A percentile compares a stretch with the other conserved stretches of the same genome.
These are phyloP conservation scores for Rhizodiscina lignyota DNA, from an alignment of 495 filamentous ascomycete genomes.

Conservation along the genomic window DNA sequence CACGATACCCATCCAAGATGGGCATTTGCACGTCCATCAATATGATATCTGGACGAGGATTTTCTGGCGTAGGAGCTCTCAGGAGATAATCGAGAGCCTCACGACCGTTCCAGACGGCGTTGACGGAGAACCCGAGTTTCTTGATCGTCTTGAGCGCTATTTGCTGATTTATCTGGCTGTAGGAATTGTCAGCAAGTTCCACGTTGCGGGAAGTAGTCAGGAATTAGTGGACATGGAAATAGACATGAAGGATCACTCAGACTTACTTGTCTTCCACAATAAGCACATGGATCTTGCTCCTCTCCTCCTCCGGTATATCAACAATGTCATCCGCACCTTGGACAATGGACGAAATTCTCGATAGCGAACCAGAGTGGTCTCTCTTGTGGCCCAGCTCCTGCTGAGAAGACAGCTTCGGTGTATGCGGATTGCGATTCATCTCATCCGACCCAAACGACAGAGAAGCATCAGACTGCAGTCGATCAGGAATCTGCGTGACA, in stretches of 20 bases:
- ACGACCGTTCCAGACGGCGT: conserved; percentile 56
- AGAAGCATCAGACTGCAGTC: conserved; percentile 44
- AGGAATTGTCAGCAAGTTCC: too few species aligned
- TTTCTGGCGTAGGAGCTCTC: conserved; percentile 14
- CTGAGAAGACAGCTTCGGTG: neutral
- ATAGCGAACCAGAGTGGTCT: too few species aligned
- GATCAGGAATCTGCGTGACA: conserved; percentile 36
- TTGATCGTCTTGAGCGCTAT: conserved; percentile 58
- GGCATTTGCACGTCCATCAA: conserved; percentile 85
- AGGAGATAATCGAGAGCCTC: conserved; percentile 56
- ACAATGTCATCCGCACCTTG: too few species aligned
- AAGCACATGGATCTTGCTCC: conserved; percentile 42
- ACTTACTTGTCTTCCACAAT: conserved; percentile 68
- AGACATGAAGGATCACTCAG: too few species aligned
- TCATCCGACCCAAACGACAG: conserved; percentile 37
- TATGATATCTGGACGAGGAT: conserved; percentile 52
- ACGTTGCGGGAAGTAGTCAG: too few species aligned
- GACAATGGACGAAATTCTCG: too few species aligned
- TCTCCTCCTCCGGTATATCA: conserved; percentile 24
- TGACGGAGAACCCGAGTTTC: conserved; percentile 58
- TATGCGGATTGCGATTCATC: conserved; percentile 11
- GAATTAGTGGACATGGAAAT: too few species aligned
- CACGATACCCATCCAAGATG: conserved; percentile 59
- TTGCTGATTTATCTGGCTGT: conserved; percentile 34
- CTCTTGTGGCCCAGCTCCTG: too few species aligned